These are phyloP conservation scores for Neofusicoccum umdonicola DNA, from an alignment of 2,329 filamentous ascomycete species.

Conservation along the genomic window DNA sequence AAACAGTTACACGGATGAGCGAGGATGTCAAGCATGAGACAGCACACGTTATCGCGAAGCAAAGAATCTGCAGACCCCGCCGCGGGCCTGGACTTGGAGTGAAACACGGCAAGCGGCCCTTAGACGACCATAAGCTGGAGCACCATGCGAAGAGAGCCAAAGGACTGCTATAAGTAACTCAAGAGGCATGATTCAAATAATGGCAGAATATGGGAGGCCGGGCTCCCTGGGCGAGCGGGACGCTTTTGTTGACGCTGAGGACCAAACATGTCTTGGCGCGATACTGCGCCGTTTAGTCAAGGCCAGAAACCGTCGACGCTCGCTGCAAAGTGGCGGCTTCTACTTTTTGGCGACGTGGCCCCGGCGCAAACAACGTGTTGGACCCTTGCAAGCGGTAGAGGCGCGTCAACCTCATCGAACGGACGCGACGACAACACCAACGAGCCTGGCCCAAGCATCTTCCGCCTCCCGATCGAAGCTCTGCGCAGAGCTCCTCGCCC, in stretches of 20 bases:
- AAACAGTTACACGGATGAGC: too few relatives aligned
- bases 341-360: constrained; percentile 5
- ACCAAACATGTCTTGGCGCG: constrained; percentile 1
- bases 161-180: too few relatives aligned
- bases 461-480: not conserved
- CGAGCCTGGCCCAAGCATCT: not conserved
- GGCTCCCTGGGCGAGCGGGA: too few relatives aligned
- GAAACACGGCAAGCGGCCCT: too few relatives aligned
- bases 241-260: not conserved
- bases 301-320: not conserved
- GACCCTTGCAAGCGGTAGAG: constrained; percentile 10
- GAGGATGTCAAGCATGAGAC: too few relatives aligned
- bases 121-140: too few relatives aligned
- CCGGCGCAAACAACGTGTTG: constrained; percentile 1
- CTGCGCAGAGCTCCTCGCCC: not conserved
- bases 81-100: too few relatives aligned
- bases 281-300: not conserved
- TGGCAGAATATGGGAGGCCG: not conserved
- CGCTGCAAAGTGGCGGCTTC: not conserved
- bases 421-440: constrained; percentile 10
- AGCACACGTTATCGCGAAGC: too few relatives aligned
- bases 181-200: not conserved
- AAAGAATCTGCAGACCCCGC: too few relatives aligned
- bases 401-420: constrained; percentile 12
- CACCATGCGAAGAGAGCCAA: too few relatives aligned